phyloP scores from a whole-genome alignment of 2,329 filamentous ascomycete species.

The Apiospora kogelbergensis region DNA sequence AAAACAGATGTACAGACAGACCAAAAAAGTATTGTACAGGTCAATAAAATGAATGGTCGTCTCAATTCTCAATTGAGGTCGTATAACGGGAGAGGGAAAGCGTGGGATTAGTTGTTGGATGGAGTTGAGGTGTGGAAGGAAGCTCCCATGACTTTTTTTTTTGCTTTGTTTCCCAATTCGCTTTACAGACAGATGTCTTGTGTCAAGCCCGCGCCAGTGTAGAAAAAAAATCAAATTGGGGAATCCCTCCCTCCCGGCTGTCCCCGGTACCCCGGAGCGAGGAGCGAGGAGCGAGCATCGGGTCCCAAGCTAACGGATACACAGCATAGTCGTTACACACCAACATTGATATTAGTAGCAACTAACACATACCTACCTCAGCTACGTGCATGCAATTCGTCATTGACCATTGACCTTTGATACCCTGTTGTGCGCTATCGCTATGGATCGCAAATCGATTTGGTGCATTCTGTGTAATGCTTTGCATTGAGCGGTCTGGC shows the following conservation, averaged over 20 bases:
- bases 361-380: background rate
- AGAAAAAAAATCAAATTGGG: constrained; percentile 9
- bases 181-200: constrained; percentile 7
- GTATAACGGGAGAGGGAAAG: constrained; percentile 10
- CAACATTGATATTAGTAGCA: background rate
- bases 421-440: background rate
- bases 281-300: no score
- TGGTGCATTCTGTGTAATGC: background rate
- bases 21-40: constrained; percentile 30
- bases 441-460: background rate
- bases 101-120: constrained; percentile 11
- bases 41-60: constrained; percentile 24
- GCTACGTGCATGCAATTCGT: background rate
- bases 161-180: constrained; percentile 8
- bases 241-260: constrained; percentile 22
- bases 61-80: constrained; percentile 25
- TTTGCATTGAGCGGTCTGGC: background rate
- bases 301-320: constrained; percentile 1
- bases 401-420: background rate
- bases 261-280: constrained; percentile 30
- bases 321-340: background rate
- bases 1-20: constrained; percentile 23
- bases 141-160: constrained; percentile 17
- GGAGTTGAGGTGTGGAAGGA: background rate
- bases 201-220: background rate